phyloP scores from a whole-genome alignment of 179 eudicot genomes.

The Actinidia polygama region DNA sequence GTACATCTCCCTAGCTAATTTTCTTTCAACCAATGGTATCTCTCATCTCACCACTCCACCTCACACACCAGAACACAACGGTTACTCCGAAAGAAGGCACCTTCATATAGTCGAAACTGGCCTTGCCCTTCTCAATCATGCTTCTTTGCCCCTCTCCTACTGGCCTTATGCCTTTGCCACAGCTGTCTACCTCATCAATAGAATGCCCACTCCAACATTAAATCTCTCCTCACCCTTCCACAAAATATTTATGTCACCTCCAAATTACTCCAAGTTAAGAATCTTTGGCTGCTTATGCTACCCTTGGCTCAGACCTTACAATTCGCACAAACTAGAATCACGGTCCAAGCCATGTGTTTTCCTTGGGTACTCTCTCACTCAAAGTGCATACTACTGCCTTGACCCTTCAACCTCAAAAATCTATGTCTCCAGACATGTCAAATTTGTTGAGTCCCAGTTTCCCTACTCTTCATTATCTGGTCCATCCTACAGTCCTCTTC shows the following conservation, averaged over 20 bases:
- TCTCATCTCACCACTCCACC: not conserved
- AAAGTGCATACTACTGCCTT: not conserved
- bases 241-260: not conserved
- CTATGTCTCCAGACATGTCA: not conserved
- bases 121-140: not conserved
- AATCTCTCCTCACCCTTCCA: not conserved
- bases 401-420: not conserved
- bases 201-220: not conserved
- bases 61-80: not conserved
- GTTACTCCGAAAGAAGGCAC: not conserved
- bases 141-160: not conserved
- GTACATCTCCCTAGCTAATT: not conserved
- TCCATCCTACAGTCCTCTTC: no score
- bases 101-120: constrained; percentile 9
- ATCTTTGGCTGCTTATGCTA: not conserved
- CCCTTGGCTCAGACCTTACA: not conserved
- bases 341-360: not conserved
- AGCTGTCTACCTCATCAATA: not conserved
- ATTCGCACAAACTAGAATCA: not conserved
- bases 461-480: not conserved
- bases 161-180: not conserved
- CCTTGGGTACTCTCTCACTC: not conserved
- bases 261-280: not conserved
- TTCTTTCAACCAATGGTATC: not conserved
- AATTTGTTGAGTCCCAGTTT: not conserved